Evolutionary conservation across 1,139 yeast species (phyloP).

Genomic region (Kodamaea alishanica): DNA sequence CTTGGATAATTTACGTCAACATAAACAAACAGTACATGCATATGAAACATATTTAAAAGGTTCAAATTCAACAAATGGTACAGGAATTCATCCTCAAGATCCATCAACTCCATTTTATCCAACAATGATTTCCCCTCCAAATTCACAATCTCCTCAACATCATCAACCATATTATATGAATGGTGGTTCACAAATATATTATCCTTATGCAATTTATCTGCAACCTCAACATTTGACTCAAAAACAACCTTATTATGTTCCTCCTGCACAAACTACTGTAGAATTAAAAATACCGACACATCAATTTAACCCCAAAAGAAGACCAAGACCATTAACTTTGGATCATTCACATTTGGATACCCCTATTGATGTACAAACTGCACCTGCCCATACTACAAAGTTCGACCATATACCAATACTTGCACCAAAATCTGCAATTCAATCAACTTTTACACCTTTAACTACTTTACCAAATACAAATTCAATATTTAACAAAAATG

Average conservation of each 20-base stretch:
- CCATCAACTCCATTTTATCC: conserved; percentile 12
- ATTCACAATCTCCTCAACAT: conserved; percentile 17
- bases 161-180: conserved; percentile 7
- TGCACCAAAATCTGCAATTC: conserved; percentile 14
- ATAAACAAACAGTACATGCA: conserved; percentile 89
- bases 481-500: conserved; percentile 13
- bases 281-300: conserved; percentile 25
- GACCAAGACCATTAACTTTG: conserved; percentile 43
- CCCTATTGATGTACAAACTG: conserved; percentile 12
- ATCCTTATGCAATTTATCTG: neutral
- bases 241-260: too few species aligned
- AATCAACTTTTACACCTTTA: conserved; percentile 1
- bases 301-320: conserved; percentile 37
- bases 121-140: conserved; percentile 22
- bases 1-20: conserved; percentile 86
- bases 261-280: neutral
- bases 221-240: too few species aligned
- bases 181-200: conserved; percentile 5
- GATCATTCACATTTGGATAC: conserved; percentile 24
- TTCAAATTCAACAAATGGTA: conserved; percentile 4
- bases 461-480: neutral
- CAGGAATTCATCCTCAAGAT: conserved; percentile 2
- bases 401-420: conserved; percentile 4
- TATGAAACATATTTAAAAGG: conserved; percentile 42
- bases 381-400: conserved; percentile 18